Percentiles rank a stretch among this genome's conserved stretches.
Evolutionary conservation across 2,329 filamentous ascomycete species (phyloP).

Genomic region (Verticillium tricorpus): DNA sequence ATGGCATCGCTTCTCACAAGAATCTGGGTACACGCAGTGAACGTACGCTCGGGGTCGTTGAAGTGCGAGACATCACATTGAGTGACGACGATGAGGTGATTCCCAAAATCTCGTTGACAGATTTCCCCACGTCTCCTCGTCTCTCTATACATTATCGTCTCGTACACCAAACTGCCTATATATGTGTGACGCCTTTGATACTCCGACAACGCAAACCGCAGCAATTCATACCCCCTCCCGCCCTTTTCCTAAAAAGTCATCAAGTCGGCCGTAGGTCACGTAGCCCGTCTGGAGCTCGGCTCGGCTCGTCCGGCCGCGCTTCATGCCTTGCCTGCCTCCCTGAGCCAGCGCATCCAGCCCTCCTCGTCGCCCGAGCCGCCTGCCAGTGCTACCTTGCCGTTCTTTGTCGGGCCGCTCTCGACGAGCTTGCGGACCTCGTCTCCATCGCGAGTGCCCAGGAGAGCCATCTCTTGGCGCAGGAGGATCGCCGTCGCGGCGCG

Average conservation of each 20-base stretch:
- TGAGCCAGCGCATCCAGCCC: slow-evolving; percentile 35
- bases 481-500: slow-evolving; percentile 68
- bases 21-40: background rate
- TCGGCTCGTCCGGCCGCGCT: too few species aligned
- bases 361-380: slow-evolving; percentile 6
- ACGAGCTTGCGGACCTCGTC: slow-evolving; percentile 39
- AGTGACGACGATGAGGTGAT: background rate
- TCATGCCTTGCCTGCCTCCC: slow-evolving; percentile 32
- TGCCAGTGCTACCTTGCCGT: slow-evolving; percentile 10
- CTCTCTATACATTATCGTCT: background rate
- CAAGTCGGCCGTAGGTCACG: background rate
- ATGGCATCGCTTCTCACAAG: background rate
- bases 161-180: background rate
- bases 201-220: background rate
- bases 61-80: background rate
- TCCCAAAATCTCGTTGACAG: background rate
- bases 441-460: slow-evolving; percentile 41
- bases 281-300: background rate
- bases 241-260: background rate
- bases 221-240: background rate
- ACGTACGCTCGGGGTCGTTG: background rate
- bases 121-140: background rate
- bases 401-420: slow-evolving; percentile 16
- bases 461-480: slow-evolving; percentile 44
- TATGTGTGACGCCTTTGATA: background rate